phyloP scores from a whole-genome alignment of 2,329 filamentous ascomycete species.

The Trichoderma sp. region DNA sequence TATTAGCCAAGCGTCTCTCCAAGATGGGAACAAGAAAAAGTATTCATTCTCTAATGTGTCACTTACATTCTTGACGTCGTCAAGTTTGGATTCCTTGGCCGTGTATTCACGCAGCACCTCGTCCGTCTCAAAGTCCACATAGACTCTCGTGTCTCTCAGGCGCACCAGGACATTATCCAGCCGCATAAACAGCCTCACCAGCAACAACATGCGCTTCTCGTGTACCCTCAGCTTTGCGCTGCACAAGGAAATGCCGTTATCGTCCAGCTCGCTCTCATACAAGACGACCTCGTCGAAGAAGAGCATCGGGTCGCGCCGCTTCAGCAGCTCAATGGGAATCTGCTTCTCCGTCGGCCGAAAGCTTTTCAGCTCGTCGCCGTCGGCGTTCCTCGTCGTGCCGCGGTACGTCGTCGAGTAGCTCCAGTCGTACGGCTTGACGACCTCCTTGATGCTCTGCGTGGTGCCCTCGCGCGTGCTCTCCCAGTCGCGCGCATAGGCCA shows the following conservation, averaged over 20 bases:
- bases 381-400: slow-evolving; percentile 57
- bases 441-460: slow-evolving; percentile 84
- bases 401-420: slow-evolving; percentile 89
- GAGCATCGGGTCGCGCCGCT: slow-evolving; percentile 86
- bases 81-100: slow-evolving; percentile 80
- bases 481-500: slow-evolving; percentile 92
- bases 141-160: slow-evolving; percentile 86
- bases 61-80: slow-evolving; percentile 68
- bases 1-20: neutral
- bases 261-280: slow-evolving; percentile 96
- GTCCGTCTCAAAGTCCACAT: slow-evolving; percentile 80
- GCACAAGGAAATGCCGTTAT: slow-evolving; percentile 91
- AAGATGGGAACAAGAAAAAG: neutral
- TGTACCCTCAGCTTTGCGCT: slow-evolving; percentile 93
- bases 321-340: slow-evolving; percentile 85
- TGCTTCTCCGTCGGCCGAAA: slow-evolving; percentile 41
- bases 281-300: slow-evolving; percentile 97
- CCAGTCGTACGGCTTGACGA: slow-evolving; percentile 97
- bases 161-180: slow-evolving; percentile 87
- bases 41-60: too few relatives aligned
- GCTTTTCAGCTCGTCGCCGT: neutral
- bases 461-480: slow-evolving; percentile 67
- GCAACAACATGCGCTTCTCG: slow-evolving; percentile 80
- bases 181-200: slow-evolving; percentile 87
- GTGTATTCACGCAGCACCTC: slow-evolving; percentile 88